A percentile compares a stretch with the other conserved stretches of the same genome.
Evolutionary conservation across 176 grass and related monocot genomes (phyloP).

Genomic region (Oryza punctata): DNA sequence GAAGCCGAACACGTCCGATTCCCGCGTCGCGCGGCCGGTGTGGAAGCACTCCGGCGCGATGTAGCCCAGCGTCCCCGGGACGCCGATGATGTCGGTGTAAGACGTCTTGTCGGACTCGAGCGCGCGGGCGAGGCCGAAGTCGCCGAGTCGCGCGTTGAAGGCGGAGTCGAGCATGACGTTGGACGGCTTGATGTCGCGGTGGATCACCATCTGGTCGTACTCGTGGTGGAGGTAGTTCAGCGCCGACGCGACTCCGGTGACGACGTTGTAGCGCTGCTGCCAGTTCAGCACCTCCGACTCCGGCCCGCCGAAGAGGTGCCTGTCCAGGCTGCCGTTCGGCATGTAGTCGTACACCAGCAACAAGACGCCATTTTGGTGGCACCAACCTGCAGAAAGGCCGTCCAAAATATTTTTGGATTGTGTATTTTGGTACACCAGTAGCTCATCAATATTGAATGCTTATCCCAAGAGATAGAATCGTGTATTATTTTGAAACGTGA

Average conservation of each 20-base stretch:
- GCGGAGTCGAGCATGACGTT: slow-evolving; percentile 89
- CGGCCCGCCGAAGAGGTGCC: slow-evolving; percentile 49
- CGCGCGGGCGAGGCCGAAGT: slow-evolving; percentile 94
- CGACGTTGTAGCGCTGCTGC: slow-evolving; percentile 67
- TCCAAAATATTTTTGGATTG: background rate
- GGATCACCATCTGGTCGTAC: slow-evolving; percentile 92
- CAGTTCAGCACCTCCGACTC: slow-evolving; percentile 52
- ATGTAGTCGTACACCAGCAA: slow-evolving; percentile 88
- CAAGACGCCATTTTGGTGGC: slow-evolving; percentile 70
- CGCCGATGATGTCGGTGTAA: slow-evolving; percentile 73
- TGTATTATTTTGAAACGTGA: background rate
- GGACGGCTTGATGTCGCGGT: slow-evolving; percentile 97
- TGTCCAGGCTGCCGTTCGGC: slow-evolving; percentile 77
- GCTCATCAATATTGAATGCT: background rate
- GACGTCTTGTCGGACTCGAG: slow-evolving; percentile 91
- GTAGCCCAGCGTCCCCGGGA: slow-evolving; percentile 81
- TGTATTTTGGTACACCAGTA: too few relatives aligned
- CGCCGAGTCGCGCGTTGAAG: slow-evolving; percentile 89
- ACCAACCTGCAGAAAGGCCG: slow-evolving; percentile 59
- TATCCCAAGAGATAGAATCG: background rate
- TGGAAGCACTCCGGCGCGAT: slow-evolving; percentile 99
- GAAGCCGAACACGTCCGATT: slow-evolving; percentile 83
- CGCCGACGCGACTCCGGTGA: slow-evolving; percentile 65
- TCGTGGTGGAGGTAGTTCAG: slow-evolving; percentile 94
- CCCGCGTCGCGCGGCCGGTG: slow-evolving; percentile 80